Conservation (phyloP, 108 stramenopile genomes). For the Conticribra weissflogii region DNA sequence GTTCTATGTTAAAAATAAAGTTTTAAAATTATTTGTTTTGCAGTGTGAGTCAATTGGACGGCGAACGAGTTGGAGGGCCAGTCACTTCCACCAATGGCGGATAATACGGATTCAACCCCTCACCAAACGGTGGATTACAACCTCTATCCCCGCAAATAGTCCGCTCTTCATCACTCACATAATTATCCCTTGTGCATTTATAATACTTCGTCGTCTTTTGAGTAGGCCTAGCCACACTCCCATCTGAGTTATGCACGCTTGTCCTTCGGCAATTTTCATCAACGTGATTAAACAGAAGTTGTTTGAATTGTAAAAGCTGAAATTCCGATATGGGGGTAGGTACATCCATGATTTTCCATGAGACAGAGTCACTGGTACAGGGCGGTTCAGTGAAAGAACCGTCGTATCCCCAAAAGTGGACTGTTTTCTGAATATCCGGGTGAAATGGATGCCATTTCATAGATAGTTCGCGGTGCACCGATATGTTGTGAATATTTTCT, state of each 20-base stretch:
- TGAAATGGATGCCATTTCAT: slow-evolving; percentile 49
- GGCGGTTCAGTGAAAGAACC: slow-evolving; percentile 90
- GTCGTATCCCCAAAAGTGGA: slow-evolving; percentile 69
- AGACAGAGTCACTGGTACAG: slow-evolving; percentile 67
- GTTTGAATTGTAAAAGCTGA: slow-evolving; percentile 79
- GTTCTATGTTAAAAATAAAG: no score
- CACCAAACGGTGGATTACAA: slow-evolving; percentile 35
- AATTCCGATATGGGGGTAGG: slow-evolving; percentile 66
- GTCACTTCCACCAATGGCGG: slow-evolving; percentile 43
- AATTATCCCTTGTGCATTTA: slow-evolving; percentile 43
- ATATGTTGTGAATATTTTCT: background rate
- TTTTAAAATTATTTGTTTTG: no score
- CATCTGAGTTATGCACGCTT: slow-evolving; percentile 58
- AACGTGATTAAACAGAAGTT: slow-evolving; percentile 70
- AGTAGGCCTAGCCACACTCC: slow-evolving; percentile 78
- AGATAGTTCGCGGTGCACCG: slow-evolving; percentile 22
- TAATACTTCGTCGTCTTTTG: slow-evolving; percentile 26
- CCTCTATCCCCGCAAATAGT: slow-evolving; percentile 32
- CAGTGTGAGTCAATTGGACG: slow-evolving; percentile 11
- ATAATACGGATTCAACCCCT: slow-evolving; percentile 45
- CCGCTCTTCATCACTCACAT: slow-evolving; percentile 46
- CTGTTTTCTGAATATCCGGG: slow-evolving; percentile 41
- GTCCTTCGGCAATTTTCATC: slow-evolving; percentile 65
- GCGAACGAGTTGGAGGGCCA: slow-evolving; percentile 27
- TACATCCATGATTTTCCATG: slow-evolving; percentile 80